Evolutionary conservation across 441 rosid genomes (phyloP).

Genomic region (Melastoma candidum): DNA sequence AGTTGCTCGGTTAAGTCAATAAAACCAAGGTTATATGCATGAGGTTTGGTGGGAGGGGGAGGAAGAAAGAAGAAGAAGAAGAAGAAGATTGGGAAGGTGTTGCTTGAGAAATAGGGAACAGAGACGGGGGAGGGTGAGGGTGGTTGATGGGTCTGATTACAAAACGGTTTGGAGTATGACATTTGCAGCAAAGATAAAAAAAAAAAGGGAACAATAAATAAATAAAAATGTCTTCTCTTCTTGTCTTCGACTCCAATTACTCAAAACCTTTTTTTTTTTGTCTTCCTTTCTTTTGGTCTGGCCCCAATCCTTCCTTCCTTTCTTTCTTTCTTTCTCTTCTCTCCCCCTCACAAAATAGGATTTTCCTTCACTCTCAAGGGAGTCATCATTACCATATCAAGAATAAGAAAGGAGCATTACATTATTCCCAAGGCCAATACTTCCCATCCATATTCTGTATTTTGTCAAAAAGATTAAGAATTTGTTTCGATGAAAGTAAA

Average conservation of each 20-base stretch:
- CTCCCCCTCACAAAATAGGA: slow-evolving; percentile 1
- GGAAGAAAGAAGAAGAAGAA: neutral
- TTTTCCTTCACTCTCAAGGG: slow-evolving; percentile 72
- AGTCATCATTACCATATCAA: slow-evolving; percentile 14
- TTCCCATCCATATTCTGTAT: no score
- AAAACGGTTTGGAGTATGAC: slow-evolving; percentile 92
- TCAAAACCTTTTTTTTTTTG: neutral
- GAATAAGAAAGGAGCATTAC: neutral
- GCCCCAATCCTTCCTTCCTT: neutral
- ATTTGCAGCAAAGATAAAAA: neutral
- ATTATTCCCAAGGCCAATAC: no score
- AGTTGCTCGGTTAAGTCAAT: no score
- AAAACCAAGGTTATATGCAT: no score
- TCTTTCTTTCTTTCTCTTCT: no score
- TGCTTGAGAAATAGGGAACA: slow-evolving; percentile 60
- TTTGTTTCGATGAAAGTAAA: no score
- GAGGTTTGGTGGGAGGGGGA: no score
- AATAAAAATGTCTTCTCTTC: slow-evolving; percentile 19
- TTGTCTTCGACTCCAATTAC: slow-evolving; percentile 57
- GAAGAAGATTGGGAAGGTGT: slow-evolving; percentile 34
- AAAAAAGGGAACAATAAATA: neutral
- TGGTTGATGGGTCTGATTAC: slow-evolving; percentile 81
- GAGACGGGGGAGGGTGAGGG: slow-evolving; percentile 15
- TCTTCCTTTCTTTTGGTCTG: slow-evolving; percentile 10
- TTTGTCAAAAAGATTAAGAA: no score